phyloP scores from a whole-genome alignment of 257 asterid species.

The Solanum acaule region DNA sequence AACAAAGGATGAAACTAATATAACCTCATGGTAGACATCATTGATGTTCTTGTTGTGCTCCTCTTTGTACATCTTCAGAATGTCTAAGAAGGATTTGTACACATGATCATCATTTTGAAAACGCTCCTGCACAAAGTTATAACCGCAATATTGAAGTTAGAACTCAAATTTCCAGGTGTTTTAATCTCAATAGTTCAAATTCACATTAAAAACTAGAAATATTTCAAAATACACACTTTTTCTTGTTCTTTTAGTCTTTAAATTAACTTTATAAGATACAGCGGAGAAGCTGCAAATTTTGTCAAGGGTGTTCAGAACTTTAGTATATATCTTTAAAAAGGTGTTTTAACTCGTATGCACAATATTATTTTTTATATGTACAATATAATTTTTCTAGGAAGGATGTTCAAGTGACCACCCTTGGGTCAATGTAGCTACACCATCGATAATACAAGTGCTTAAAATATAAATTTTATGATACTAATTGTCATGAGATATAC shows the following conservation, averaged over 20 bases:
- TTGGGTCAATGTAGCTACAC: neutral
- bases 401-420: neutral
- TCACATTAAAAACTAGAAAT: neutral
- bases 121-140: constrained; percentile 52
- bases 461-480: too few species aligned
- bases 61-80: constrained; percentile 84
- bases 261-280: neutral
- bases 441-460: neutral
- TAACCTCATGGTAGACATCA: constrained; percentile 84
- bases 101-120: constrained; percentile 77
- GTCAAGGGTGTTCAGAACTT: too few species aligned
- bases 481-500: neutral
- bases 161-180: neutral
- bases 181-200: neutral
- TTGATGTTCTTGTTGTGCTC: constrained; percentile 66
- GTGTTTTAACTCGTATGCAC: neutral
- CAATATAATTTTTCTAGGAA: neutral
- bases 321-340: too few species aligned
- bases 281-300: too few species aligned
- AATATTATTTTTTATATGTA: neutral
- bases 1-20: too few species aligned
- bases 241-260: neutral
- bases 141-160: neutral
- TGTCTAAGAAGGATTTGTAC: constrained; percentile 83
- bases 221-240: neutral